Evolutionary conservation across 78 protist species (phyloP), one percentile per base, ranked within the genome.

Genomic region (Thecamonas trahens): DNA sequence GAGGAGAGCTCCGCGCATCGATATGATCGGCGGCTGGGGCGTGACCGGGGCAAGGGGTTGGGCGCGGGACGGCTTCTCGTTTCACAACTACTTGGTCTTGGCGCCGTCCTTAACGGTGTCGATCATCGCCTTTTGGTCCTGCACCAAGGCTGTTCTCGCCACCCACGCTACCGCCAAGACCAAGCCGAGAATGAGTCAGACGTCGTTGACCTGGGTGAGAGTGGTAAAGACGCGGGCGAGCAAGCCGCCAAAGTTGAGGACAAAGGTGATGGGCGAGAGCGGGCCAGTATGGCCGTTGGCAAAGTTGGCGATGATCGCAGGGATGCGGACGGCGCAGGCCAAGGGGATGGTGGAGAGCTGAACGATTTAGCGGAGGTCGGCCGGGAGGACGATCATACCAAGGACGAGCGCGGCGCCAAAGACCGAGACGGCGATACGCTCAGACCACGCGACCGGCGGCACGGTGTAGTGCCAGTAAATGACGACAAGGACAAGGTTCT

Each of bases 161-260:
- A 13, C 73, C 42, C 26, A 87, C 38, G 29, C 74, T 3, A 26
- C 64, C 61, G 47, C 78, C 58, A 62, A 34, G 42, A 37, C 18
- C 69, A 63, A 79, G 45, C 74, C 42, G 17, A n/a, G 8, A 17
- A 80, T 65, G 66, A 88, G 70, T 47, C 39, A 28, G 47, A 38
- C 39, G 72, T 85, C 82, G 35, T 54, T 39, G 54, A 85, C 86
- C 74, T 89, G 78, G 38, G 47, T 63, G 29, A 85, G 31, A 0
- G 89, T 85, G 34, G 94, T 89, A 81, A 89, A 85, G 3, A 84
- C 75, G 58, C 94, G 84, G 34, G 87, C 90, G n/a, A 50, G 49
- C 58, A 81, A 40, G 34, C 94, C 94, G 35, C 70, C 87, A 11
- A 84, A 62, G 58, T 70, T 58, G n/a, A 89, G 67, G 49, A 67